These are phyloP conservation scores for Wickerhamiella parazyma DNA, from an alignment of 805 yeast genomes.

Conservation along the genomic window DNA sequence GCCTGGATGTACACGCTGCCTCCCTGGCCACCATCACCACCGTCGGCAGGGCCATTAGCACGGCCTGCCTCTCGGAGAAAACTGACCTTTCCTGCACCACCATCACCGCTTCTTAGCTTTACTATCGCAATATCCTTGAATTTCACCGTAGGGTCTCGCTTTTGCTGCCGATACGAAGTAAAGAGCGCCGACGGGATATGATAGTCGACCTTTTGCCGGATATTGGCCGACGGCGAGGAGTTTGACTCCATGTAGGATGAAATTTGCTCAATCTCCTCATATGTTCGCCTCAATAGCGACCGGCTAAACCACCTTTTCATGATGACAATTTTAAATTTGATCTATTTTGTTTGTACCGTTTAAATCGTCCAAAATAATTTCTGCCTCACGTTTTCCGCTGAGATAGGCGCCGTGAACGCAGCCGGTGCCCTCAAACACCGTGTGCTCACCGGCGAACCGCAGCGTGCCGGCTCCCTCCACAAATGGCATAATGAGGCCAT, in stretches of 20 bases:
- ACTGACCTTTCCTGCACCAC: conserved; percentile 81
- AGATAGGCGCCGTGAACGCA: conserved; percentile 86
- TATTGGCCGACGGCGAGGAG: conserved; percentile 6
- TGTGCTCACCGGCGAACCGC: conserved; percentile 87
- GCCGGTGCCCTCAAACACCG: conserved; percentile 75
- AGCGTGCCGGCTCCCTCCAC: conserved; percentile 44
- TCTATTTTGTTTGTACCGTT: background rate
- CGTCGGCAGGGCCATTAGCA: conserved; percentile 89
- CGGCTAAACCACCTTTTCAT: conserved; percentile 3
- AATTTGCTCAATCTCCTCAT: conserved; percentile 6
- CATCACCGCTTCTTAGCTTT: conserved; percentile 59
- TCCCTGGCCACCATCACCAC: conserved; percentile 97
- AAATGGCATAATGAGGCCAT: conserved; percentile 45
- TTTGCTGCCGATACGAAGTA: conserved; percentile 20
- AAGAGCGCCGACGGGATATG: conserved; percentile 14
- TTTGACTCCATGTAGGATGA: conserved; percentile 4
- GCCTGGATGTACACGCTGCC: conserved; percentile 81
- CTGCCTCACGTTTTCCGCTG: conserved; percentile 53
- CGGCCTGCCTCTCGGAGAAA: conserved; percentile 77
- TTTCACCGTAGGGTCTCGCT: conserved; percentile 12
- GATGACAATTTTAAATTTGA: background rate
- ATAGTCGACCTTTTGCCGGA: conserved; percentile 7
- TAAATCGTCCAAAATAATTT: conserved; percentile 22
- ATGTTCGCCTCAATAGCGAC: background rate
- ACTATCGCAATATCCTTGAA: conserved; percentile 50